Evolutionary conservation across 768 basidiomycete genomes (phyloP).

Genomic region (Favolaschia claudopus): DNA sequence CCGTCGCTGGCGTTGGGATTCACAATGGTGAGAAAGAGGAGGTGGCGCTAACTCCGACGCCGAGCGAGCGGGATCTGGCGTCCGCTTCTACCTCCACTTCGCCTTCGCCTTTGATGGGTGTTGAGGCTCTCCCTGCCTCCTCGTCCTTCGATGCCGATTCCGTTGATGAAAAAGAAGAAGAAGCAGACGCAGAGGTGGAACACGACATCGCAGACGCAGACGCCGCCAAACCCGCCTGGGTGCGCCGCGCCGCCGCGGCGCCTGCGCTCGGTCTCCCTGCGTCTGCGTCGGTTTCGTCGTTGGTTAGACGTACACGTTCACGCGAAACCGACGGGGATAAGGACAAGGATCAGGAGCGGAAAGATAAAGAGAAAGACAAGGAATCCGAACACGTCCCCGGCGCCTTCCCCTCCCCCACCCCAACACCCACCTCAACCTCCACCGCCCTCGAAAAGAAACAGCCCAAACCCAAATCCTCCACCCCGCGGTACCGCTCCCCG

Average conservation of each 20-base stretch:
- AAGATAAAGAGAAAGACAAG: slow-evolving; percentile 6
- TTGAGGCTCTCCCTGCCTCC: background rate
- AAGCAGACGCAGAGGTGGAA: background rate
- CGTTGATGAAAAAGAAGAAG: background rate
- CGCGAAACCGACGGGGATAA: background rate
- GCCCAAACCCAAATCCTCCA: slow-evolving; percentile 31
- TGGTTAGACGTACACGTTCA: background rate
- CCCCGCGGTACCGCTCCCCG: slow-evolving; percentile 47
- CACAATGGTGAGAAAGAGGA: too few species aligned
- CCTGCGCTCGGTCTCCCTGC: slow-evolving; percentile 46
- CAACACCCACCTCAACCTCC: background rate
- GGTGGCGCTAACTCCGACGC: too few species aligned
- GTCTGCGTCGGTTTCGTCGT: too few species aligned
- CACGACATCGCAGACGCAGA: background rate
- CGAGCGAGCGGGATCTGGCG: slow-evolving; percentile 16
- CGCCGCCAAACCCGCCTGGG: slow-evolving; percentile 44
- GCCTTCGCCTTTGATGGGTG: background rate
- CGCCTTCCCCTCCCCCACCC: slow-evolving; percentile 30
- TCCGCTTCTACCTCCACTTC: background rate
- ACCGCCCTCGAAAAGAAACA: slow-evolving; percentile 8
- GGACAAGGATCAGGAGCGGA: slow-evolving; percentile 4
- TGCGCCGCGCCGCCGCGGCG: slow-evolving; percentile 50
- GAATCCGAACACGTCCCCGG: slow-evolving; percentile 10
- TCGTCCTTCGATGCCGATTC: background rate
- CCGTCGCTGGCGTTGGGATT: background rate